These are phyloP conservation scores for Wickerhamiella allomyrinae DNA, from an alignment of 805 yeast species.

Conservation along the genomic window DNA sequence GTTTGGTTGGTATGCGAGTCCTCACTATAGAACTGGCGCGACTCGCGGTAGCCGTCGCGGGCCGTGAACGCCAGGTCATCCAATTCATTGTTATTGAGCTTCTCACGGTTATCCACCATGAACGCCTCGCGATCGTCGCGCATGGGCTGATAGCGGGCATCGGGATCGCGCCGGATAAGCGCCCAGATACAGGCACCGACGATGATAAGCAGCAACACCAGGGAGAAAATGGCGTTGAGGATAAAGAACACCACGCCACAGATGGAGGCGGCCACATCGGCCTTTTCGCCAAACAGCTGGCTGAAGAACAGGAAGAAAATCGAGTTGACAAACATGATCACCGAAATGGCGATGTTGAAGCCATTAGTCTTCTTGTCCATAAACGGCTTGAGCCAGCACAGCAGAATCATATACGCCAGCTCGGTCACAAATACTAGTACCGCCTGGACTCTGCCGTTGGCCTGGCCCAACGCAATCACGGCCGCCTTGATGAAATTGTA, in stretches of 20 bases:
- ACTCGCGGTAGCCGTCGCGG: conserved; percentile 22
- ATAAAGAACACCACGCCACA: conserved; percentile 85
- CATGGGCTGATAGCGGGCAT: conserved; percentile 88
- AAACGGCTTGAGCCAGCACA: conserved; percentile 70
- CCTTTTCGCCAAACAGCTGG: conserved; percentile 57
- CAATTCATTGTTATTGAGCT: conserved; percentile 38
- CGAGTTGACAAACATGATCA: conserved; percentile 68
- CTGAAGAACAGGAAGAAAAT: conserved; percentile 83
- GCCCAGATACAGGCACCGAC: conserved; percentile 80
- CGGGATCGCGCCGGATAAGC: conserved; percentile 79
- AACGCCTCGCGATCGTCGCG: conserved; percentile 95
- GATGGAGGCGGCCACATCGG: conserved; percentile 76
- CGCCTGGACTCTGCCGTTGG: conserved; percentile 69
- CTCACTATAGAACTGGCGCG: conserved; percentile 13
- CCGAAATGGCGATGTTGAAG: conserved; percentile 77
- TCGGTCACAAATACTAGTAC: conserved; percentile 64
- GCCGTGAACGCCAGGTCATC: conserved; percentile 54
- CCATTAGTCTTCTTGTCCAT: conserved; percentile 90
- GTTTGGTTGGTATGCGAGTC: conserved; percentile 4
- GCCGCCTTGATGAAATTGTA: conserved; percentile 64
- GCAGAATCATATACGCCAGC: conserved; percentile 45
- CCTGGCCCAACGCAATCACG: conserved; percentile 76
- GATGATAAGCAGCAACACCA: conserved; percentile 68
- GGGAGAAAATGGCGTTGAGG: conserved; percentile 77
- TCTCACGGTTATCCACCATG: conserved; percentile 30